phyloP scores from a whole-genome alignment of 192 early-diverging fungal species.

The Phlyctochytrium arcticum region DNA sequence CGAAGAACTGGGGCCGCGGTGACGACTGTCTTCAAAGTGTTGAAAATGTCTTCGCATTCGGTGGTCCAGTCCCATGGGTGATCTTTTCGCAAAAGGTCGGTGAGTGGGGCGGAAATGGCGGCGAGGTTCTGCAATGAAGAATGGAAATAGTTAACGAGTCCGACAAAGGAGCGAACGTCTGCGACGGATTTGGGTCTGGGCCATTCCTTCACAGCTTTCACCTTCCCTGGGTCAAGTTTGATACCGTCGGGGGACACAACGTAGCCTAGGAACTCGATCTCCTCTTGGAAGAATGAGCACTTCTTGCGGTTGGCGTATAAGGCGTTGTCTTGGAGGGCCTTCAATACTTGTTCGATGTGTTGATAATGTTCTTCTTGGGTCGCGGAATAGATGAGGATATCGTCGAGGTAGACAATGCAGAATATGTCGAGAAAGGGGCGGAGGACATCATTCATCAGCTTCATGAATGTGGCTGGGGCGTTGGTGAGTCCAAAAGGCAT shows the following conservation, averaged over 20 bases:
- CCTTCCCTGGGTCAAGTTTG: neutral
- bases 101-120: neutral
- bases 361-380: neutral
- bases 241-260: neutral
- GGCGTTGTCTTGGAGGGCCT: neutral
- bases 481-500: too few species aligned
- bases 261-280: neutral
- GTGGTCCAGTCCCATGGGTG: too few species aligned
- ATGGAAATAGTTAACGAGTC: neutral
- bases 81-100: neutral
- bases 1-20: neutral
- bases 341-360: neutral
- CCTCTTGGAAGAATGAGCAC: neutral
- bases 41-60: too few species aligned
- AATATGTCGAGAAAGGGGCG: too few species aligned
- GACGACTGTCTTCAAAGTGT: too few species aligned
- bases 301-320: neutral
- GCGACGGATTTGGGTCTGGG: neutral
- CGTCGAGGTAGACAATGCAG: too few species aligned
- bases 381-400: neutral
- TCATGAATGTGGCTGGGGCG: too few species aligned
- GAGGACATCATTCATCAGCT: too few species aligned
- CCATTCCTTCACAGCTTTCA: neutral
- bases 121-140: neutral
- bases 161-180: conserved; percentile 3